phyloP scores from a whole-genome alignment of 306 rosid species.

The Lithocarpus polystachyus region DNA sequence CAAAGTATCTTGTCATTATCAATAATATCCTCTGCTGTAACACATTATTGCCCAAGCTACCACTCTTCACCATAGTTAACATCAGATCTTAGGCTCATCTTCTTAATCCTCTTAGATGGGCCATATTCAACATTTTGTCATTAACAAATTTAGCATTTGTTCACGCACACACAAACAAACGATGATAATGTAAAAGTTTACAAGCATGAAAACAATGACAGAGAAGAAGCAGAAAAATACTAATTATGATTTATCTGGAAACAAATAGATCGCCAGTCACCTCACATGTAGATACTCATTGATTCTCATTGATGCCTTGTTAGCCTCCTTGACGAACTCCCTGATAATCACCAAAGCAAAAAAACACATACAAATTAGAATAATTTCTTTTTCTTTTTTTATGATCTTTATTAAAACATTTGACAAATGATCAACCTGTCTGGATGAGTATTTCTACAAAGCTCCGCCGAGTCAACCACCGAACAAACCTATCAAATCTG shows the following conservation, averaged over 20 bases:
- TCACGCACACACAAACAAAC: neutral
- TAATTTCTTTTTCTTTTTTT: too few relatives aligned
- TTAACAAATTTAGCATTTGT: neutral
- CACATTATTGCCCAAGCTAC: neutral
- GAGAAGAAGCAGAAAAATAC: neutral
- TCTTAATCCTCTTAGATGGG: neutral
- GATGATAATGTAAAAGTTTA: neutral
- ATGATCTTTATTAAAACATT: neutral
- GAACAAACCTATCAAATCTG: slow-evolving; percentile 59
- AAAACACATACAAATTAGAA: neutral
- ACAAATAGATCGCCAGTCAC: slow-evolving; percentile 43
- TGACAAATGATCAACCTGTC: slow-evolving; percentile 44
- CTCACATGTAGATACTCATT: slow-evolving; percentile 94
- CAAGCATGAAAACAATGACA: neutral
- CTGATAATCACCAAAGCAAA: slow-evolving; percentile 32
- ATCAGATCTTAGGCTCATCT: neutral
- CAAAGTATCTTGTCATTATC: neutral
- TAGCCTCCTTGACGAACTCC: slow-evolving; percentile 86
- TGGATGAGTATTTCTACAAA: slow-evolving; percentile 85
- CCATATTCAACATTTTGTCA: neutral
- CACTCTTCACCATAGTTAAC: neutral
- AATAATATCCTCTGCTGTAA: neutral
- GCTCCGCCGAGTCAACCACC: slow-evolving; percentile 82
- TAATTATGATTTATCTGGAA: neutral
- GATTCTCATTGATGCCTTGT: slow-evolving; percentile 64